Percentiles rank a stretch among this genome's conserved stretches.
Conservation (phyloP, 1,284 basidiomycete genomes). For the Naganishia liquefaciens region DNA sequence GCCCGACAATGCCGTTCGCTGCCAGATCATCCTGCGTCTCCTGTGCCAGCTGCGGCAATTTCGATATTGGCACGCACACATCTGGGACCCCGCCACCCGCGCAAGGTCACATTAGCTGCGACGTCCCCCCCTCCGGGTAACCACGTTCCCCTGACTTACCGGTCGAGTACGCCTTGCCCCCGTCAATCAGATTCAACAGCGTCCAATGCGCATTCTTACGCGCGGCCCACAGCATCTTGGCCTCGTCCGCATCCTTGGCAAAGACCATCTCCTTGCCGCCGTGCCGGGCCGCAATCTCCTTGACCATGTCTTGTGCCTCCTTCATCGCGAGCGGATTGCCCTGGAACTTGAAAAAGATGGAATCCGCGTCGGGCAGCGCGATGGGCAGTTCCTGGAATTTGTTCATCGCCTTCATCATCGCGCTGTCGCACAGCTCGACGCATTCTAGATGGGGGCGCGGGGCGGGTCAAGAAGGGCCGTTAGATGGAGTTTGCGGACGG, state of each 20-base stretch:
- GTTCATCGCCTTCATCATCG: constrained; percentile 66
- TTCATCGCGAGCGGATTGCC: constrained; percentile 64
- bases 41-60: constrained; percentile 70
- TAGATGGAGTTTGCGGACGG: no score
- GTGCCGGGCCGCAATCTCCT: constrained; percentile 64
- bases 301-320: constrained; percentile 65
- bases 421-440: constrained; percentile 72
- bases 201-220: constrained; percentile 80
- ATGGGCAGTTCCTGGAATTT: constrained; percentile 60
- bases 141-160: constrained; percentile 58
- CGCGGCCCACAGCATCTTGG: constrained; percentile 76
- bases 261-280: constrained; percentile 71
- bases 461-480: neutral
- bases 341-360: constrained; percentile 86
- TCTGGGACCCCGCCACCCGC: no score
- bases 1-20: constrained; percentile 62
- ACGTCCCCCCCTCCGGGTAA: no score
- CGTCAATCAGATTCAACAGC: constrained; percentile 66
- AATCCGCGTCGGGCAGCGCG: constrained; percentile 60
- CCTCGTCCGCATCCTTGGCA: constrained; percentile 67
- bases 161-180: constrained; percentile 70
- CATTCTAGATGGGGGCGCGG: constrained; percentile 61
- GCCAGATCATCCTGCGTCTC: constrained; percentile 74
- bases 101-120: no score
- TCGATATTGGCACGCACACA: constrained; percentile 71